Evolutionary conservation across 805 yeast species (phyloP), one percentile per base, ranked within the genome.

Genomic region (Candida insectalens): DNA sequence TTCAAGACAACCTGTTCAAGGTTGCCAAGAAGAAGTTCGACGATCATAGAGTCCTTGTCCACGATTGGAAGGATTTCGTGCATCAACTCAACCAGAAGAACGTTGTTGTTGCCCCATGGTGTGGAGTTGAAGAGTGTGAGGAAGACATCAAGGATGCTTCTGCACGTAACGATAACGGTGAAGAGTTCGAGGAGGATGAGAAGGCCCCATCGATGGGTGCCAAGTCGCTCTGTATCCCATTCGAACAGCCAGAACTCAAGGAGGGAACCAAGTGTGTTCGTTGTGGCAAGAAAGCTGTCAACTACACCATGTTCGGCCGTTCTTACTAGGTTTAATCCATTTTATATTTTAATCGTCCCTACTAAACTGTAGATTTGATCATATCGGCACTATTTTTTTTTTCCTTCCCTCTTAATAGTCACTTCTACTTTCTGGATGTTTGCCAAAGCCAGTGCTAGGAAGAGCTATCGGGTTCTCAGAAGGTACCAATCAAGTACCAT

Each of bases 131-230:
- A 46, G 95, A 77, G 47, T 92, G 98, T 72, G 99, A 92, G 64
- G 98, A 92, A 48, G 89, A 83, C 48, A 94, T 92, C 62, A 92
- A 94, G 71, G 95, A 88, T 31, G 68, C 84, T 29, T 75, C 83
- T 13, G 85, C 94, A 28, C 77, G 70, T 60, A 74, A 78, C 54
- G 82, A 80, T 55, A 78, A 76, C 48, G 82, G 85, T 46, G 89
- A 81, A 42, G 94, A 83, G 45, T 84, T 76, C 47, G 95, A 83
- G 58, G 80, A 69, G 32, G 99, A 92, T 56, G 97, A 92, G 54
- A 82, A 83, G 60, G 85, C 98, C 17, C 99, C 99, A 56, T 77
- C 94, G 34, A 92, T 92, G 99, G 99, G 99, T 55, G 99, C 99
- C 46, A 92, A 92, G 69, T 82, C 95, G 15, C 71, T 92, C 61